phyloP scores from a whole-genome alignment of 495 filamentous ascomycete genomes.

The Penicillium crystallinum region DNA sequence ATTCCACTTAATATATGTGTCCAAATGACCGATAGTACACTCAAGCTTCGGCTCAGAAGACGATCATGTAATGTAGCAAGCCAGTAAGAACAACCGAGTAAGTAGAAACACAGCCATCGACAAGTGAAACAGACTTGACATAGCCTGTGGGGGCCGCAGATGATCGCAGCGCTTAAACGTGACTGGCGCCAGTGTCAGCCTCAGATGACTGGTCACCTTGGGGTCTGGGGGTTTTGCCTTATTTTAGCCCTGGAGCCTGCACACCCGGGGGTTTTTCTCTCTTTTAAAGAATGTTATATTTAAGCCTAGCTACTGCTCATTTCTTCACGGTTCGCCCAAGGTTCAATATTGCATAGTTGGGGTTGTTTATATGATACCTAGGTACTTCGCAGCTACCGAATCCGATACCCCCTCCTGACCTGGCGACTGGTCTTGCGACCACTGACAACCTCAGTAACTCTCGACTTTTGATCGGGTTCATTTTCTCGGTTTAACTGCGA shows the following conservation, averaged over 20 bases:
- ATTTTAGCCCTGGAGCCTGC: not conserved
- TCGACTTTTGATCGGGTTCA: too few species aligned
- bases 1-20: not conserved
- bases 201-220: constrained; percentile 19
- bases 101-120: not conserved
- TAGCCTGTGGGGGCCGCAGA: constrained; percentile 12
- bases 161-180: constrained; percentile 27
- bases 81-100: not conserved
- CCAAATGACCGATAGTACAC: constrained; percentile 6
- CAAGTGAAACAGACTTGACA: not conserved
- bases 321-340: not conserved
- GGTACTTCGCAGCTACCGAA: not conserved
- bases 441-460: too few species aligned
- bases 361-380: not conserved
- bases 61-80: not conserved
- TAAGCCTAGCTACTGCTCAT: not conserved
- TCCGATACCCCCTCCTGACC: not conserved
- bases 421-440: not conserved
- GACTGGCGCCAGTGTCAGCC: constrained; percentile 20
- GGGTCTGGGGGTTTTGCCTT: not conserved
- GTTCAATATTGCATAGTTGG: not conserved
- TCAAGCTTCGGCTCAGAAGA: constrained; percentile 13
- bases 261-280: not conserved
- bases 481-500: not conserved
- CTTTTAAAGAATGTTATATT: not conserved